phyloP scores from a whole-genome alignment of 257 asterid genomes.

The Solanum clarkiae region DNA sequence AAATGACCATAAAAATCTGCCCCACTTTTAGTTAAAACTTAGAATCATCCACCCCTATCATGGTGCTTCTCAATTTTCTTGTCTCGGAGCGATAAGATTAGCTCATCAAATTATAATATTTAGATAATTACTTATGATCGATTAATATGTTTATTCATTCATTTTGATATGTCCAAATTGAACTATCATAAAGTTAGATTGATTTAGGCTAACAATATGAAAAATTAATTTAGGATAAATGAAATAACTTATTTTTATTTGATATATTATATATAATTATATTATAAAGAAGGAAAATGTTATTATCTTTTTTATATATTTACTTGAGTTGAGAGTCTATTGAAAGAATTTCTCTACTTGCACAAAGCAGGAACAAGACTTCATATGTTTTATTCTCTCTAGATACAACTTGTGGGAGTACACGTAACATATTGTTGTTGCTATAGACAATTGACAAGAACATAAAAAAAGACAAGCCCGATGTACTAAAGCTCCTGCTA shows the following conservation, averaged over 20 bases:
- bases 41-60: background rate
- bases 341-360: background rate
- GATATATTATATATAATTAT: background rate
- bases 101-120: background rate
- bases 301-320: background rate
- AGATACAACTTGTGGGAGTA: background rate
- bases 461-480: background rate
- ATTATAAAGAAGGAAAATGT: background rate
- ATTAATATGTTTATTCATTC: background rate
- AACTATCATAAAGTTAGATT: background rate
- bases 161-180: background rate
- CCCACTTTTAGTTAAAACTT: background rate
- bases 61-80: background rate
- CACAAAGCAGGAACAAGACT: accelerated
- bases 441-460: background rate
- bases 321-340: background rate
- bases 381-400: accelerated
- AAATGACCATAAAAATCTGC: background rate
- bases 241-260: background rate
- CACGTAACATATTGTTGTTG: accelerated
- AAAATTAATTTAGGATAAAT: too few species aligned
- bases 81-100: background rate
- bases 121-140: too few species aligned
- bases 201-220: background rate
- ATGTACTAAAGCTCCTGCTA: too few species aligned